Percentiles rank a stretch among this genome's conserved stretches.
These are phyloP conservation scores for Medicago arabica DNA, from an alignment of 306 rosid species.

Conservation along the genomic window DNA sequence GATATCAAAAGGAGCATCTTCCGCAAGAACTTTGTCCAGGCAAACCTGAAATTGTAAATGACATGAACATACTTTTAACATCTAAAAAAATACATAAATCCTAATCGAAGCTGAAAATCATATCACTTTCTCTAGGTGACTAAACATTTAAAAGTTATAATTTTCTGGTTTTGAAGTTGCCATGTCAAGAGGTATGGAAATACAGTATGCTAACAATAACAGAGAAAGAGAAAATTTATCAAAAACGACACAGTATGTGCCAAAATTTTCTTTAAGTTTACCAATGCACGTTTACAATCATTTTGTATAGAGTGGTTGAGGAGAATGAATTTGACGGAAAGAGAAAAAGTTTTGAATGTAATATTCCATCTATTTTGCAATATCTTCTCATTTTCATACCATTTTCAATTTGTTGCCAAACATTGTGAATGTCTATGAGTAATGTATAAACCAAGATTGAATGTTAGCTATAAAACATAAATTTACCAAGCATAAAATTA, in stretches of 20 bases:
- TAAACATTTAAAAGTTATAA: too few relatives aligned
- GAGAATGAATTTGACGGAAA: neutral
- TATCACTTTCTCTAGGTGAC: too few relatives aligned
- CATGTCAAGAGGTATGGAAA: neutral
- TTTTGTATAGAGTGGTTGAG: neutral
- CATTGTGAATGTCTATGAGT: neutral
- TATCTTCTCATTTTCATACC: neutral
- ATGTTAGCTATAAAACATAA: too few relatives aligned
- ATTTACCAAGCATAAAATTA: too few relatives aligned
- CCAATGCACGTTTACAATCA: neutral
- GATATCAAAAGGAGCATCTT: too few relatives aligned
- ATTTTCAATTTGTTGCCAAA: neutral
- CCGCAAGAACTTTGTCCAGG: too few relatives aligned
- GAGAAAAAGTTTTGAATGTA: neutral
- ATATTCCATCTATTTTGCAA: conserved; percentile 10
- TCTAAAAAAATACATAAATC: too few relatives aligned
- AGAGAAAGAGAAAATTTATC: neutral
- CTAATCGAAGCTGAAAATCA: too few relatives aligned
- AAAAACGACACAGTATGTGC: neutral
- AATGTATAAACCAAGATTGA: neutral
- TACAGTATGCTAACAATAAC: conserved; percentile 3
- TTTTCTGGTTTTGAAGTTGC: neutral
- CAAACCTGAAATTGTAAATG: too few relatives aligned
- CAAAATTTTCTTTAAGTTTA: neutral
- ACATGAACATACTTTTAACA: too few relatives aligned